Evolutionary conservation across 164 flowering plant genomes (phyloP).

Genomic region (Chimonanthus salicifolius): DNA sequence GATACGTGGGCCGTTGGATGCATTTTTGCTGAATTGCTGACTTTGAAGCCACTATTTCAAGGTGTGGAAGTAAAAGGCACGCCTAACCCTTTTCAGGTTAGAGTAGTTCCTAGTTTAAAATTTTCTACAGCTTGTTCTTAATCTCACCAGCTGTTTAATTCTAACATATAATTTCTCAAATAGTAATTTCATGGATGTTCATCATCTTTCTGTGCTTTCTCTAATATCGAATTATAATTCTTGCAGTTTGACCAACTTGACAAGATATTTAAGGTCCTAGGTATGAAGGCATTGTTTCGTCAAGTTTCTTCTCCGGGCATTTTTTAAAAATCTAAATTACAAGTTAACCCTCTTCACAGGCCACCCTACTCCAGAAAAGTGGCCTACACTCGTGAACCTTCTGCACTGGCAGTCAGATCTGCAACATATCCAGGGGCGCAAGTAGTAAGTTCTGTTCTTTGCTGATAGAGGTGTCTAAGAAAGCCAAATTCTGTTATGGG

Average conservation of each 20-base stretch:
- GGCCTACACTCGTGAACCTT: constrained; percentile 88
- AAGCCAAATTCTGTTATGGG: too few species aligned
- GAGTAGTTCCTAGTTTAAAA: constrained; percentile 1
- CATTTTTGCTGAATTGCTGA: constrained; percentile 95
- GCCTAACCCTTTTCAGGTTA: constrained; percentile 89
- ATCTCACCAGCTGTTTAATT: not conserved
- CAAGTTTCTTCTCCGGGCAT: constrained; percentile 4
- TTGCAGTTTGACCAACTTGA: constrained; percentile 96
- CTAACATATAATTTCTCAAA: not conserved
- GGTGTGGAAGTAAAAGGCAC: constrained; percentile 91
- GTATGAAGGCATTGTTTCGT: constrained; percentile 28
- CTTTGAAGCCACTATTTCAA: constrained; percentile 96
- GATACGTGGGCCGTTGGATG: constrained; percentile 99
- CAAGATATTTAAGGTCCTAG: constrained; percentile 93
- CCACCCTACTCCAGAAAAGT: constrained; percentile 92
- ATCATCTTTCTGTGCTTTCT: not conserved
- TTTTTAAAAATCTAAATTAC: constrained; percentile 1
- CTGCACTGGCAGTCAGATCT: constrained; percentile 84
- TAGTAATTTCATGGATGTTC: not conserved
- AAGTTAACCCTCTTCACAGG: constrained; percentile 33
- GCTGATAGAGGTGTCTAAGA: too few species aligned
- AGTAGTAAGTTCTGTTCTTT: constrained; percentile 47
- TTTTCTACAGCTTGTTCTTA: not conserved
- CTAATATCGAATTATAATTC: constrained; percentile 15
- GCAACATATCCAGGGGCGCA: constrained; percentile 84